Base-by-base conservation (phyloP, 2,329 filamentous ascomycete species). In the Pyrenophora teres region DNA sequence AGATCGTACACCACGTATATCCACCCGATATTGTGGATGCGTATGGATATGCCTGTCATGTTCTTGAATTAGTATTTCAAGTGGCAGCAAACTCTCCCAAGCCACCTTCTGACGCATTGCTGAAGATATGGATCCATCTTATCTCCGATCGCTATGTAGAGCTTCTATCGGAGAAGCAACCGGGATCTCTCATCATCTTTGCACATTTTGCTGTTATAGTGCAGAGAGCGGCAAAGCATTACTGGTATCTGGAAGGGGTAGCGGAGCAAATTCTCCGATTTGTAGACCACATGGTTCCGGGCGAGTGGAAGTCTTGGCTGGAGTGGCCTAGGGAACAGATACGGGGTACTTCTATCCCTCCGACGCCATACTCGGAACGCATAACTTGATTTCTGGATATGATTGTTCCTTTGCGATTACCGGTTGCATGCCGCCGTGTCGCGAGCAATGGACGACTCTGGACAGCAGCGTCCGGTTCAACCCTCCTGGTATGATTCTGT, bases 191-290 rank as follows among this genome's bases (percentile, higher is more conserved):
- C 42, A 65, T 74, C 41, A 70, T 75, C 21, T 63, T 74, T 40
- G 68, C 70, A 12, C 68, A 74, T 49, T 74, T 67, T 45, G 71
- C 69, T 18, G 67, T 74, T 8, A 46, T 75, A 16, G 38, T 75
- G 6, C 44, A 49, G 16, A 58, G 60, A 32, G 54, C 59, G 7
- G 54, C 62, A n/a, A 35, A 52, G 12, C 48, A 52, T 16, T 65
- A 67, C 30, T 70, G 67, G 67, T 70, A 62, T 33, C 30, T 70
- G 18, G 54, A 61, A 13, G 67, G 65, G 1, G 38, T 60, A 6
- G 56, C 65, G 2, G 64, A 68, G 32, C 62, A 62, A 41, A 63
- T 70, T 21, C 41, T 70, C 2, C 43, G 49, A n/a, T 59, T 66
- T 40, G 59, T 57, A n/a, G 63, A 68, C 40, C 38, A 49, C 6